phyloP scores from a whole-genome alignment of 1,284 basidiomycete species.

The Cerioporus squamosus region DNA sequence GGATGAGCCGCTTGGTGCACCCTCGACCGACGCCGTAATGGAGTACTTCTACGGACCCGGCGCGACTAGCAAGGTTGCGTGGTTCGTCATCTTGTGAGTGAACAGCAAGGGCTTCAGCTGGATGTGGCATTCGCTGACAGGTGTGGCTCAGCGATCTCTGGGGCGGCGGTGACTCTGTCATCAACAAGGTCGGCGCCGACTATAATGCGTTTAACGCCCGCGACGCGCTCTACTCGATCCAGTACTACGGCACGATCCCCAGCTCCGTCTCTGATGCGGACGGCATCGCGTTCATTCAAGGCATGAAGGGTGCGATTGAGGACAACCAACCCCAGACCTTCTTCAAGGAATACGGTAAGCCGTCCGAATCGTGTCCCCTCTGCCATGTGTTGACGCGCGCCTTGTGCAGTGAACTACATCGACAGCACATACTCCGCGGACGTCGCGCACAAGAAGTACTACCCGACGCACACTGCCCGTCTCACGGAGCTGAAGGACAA shows the following conservation, averaged over 20 bases:
- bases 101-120: too few species aligned
- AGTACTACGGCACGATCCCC: slow-evolving; percentile 16
- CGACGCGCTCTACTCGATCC: slow-evolving; percentile 13
- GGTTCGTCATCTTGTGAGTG: slow-evolving; percentile 12
- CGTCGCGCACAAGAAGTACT: slow-evolving; percentile 10
- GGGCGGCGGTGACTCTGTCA: slow-evolving; percentile 8
- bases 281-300: slow-evolving; percentile 14
- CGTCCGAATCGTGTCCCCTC: not conserved
- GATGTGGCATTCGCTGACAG: too few species aligned
- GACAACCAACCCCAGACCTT: slow-evolving; percentile 3
- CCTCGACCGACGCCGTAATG: slow-evolving; percentile 10
- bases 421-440: slow-evolving; percentile 15
- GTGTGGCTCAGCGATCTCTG: not conserved
- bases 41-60: slow-evolving; percentile 11
- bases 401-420: slow-evolving; percentile 6
- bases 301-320: slow-evolving; percentile 12
- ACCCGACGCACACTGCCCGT: slow-evolving; percentile 7
- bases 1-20: not conserved
- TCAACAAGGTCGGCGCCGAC: not conserved
- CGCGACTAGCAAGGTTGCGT: not conserved
- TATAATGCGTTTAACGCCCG: slow-evolving; percentile 11
- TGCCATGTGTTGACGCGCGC: not conserved
- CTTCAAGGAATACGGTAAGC: slow-evolving; percentile 10
- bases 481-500: slow-evolving; percentile 11
- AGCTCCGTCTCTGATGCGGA: slow-evolving; percentile 2